A percentile compares a stretch with the other conserved stretches of the same genome.
Evolutionary conservation across 202 grass and related monocot species (phyloP).

Genomic region (Thinopyrum obtusiflorum): DNA sequence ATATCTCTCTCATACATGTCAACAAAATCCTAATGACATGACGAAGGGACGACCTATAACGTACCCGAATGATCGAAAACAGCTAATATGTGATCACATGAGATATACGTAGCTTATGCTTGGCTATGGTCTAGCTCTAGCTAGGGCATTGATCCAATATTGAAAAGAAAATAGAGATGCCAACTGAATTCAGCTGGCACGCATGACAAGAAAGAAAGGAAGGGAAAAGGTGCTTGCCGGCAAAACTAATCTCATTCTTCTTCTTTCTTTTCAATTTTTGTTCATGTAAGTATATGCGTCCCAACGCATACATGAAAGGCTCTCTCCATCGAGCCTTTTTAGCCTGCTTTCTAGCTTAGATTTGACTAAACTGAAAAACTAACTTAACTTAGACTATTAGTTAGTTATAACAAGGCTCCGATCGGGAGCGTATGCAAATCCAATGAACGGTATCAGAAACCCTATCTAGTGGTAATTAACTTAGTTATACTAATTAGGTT

Average conservation of each 20-base stretch:
- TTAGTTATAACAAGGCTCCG: background rate
- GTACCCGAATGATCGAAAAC: background rate
- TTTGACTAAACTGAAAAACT: background rate
- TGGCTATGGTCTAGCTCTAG: background rate
- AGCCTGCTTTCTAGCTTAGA: background rate
- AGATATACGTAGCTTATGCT: background rate
- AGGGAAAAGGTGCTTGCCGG: background rate
- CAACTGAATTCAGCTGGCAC: background rate
- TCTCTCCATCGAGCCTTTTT: background rate
- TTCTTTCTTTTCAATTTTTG: background rate
- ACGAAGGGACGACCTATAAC: background rate
- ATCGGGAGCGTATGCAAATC: background rate
- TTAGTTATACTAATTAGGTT: background rate
- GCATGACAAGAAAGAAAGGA: background rate
- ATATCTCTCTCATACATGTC: background rate
- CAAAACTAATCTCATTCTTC: background rate
- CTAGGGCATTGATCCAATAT: background rate
- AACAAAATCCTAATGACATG: background rate
- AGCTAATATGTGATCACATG: background rate
- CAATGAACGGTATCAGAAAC: background rate
- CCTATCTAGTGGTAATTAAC: background rate
- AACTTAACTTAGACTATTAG: background rate
- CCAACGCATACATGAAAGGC: background rate
- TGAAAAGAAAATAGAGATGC: background rate
- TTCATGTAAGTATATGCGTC: background rate